Evolutionary conservation across 345 rosid species (phyloP).

Genomic region (Eucalyptus fibrosa): DNA sequence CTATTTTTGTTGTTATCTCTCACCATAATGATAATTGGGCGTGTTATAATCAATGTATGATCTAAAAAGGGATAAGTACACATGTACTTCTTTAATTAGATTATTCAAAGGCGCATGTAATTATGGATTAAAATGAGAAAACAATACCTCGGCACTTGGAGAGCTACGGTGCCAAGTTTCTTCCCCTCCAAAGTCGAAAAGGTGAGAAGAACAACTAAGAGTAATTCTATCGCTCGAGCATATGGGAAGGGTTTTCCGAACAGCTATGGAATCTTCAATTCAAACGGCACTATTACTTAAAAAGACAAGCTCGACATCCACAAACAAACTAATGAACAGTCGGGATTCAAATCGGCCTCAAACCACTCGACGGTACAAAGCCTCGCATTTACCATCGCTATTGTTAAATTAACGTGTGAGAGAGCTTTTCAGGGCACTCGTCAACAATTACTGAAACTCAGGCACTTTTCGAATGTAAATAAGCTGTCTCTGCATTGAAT

Average conservation of each 20-base stretch:
- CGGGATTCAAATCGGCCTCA: background rate
- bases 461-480: background rate
- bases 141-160: background rate
- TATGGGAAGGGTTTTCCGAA: background rate
- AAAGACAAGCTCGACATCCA: background rate
- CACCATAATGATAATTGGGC: background rate
- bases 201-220: background rate
- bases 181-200: background rate
- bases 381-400: background rate
- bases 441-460: background rate
- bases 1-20: background rate
- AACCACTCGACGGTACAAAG: background rate
- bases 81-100: background rate
- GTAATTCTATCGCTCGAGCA: background rate
- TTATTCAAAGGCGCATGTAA: background rate
- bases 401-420: background rate
- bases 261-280: background rate
- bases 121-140: background rate
- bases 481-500: background rate
- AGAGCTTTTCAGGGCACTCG: background rate
- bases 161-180: background rate
- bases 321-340: background rate
- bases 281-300: background rate
- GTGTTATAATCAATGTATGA: background rate
- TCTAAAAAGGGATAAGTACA: background rate